Evolutionary conservation across 1,139 yeast genomes (phyloP), one percentile per base, ranked within the genome.

Genomic region (Kurtzmaniella quercitrusa): DNA sequence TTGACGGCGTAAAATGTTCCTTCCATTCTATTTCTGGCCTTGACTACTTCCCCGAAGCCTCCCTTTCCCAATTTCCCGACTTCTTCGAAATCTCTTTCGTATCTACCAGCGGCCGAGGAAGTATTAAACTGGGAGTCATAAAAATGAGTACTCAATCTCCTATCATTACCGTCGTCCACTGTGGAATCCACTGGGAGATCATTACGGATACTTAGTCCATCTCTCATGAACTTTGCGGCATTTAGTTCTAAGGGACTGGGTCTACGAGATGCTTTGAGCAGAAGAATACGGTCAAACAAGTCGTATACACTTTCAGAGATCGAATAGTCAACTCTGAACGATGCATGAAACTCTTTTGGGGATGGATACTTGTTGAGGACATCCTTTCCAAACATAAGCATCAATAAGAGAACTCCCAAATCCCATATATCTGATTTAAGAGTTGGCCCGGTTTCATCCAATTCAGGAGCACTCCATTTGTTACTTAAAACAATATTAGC

Each of bases 1-100:
- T 94, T 94, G 48, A 94, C 81, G 0, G 98, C 99, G 62, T 94
- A 94, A 54, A 86, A 87, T 5, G 97, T 77, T 17, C 98, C 98
- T 58, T 94, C 99, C 51, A 93, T 77, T 49, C 91, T 78, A 60
- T 90, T 91, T 48, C 98, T 73, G 0, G 94, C 98, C 57, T 91
- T 91, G 15, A 93, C 96, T 11, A 94, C 99, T 59, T 91, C 96
- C 8, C 98, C 99, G 66, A 85, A 94, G 0, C 95, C 98, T 29
- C 99, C 99, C 55, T 84, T 81, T 2, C 99, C 98, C n/a, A 94
- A 65, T 19, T 82, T 78, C 0, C 94, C 94, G 39, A 90, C 85
- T 59, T 93, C 98, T 62, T 93, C 98, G 62, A 94, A 94, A 59
- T 94, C 98, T 46, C 77, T 57, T 41, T 65, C 71, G 45, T 72